Evolutionary conservation across 768 basidiomycete genomes (phyloP).

Genomic region (Rhodotorula diobovata): DNA sequence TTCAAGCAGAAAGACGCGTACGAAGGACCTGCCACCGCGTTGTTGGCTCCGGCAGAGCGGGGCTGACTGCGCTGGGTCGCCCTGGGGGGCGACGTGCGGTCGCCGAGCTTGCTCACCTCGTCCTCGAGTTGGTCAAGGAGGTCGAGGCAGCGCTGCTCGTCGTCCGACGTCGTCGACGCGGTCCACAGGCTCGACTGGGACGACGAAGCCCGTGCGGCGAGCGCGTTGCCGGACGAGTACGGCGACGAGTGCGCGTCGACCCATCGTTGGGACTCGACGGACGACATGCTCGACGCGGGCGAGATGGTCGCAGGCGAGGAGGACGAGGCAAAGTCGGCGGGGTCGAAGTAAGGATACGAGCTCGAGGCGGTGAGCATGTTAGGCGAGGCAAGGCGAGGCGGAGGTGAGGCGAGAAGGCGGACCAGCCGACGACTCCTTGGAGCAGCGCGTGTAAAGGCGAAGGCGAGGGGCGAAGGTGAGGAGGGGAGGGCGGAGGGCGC

Average conservation of each 20-base stretch:
- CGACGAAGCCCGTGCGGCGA: not conserved
- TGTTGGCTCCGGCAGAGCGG: too few relatives aligned
- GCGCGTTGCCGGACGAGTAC: not conserved
- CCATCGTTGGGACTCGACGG: not conserved
- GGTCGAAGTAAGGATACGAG: constrained; percentile 4
- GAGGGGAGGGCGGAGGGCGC: not conserved
- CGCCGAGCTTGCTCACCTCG: constrained; percentile 1
- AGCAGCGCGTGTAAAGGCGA: too few relatives aligned
- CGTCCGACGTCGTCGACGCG: not conserved
- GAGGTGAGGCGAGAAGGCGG: not conserved
- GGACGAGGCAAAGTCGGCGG: not conserved
- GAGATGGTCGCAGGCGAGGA: not conserved
- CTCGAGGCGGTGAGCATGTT: not conserved
- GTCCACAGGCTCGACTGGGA: constrained; percentile 10
- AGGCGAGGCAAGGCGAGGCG: too few relatives aligned
- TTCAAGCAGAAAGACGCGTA: not conserved
- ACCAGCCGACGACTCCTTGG: too few relatives aligned
- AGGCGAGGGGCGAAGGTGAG: too few relatives aligned
- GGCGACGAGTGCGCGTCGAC: not conserved
- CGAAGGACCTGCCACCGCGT: not conserved
- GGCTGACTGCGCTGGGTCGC: too few relatives aligned
- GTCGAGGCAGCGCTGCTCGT: constrained; percentile 19
- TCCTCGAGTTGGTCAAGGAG: constrained; percentile 22
- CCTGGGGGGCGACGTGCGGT: too few relatives aligned
- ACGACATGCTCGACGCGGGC: not conserved